Evolutionary conservation across 2,329 filamentous ascomycete genomes (phyloP), one percentile per base, ranked within the genome.

Genomic region (Zarea fungicola): DNA sequence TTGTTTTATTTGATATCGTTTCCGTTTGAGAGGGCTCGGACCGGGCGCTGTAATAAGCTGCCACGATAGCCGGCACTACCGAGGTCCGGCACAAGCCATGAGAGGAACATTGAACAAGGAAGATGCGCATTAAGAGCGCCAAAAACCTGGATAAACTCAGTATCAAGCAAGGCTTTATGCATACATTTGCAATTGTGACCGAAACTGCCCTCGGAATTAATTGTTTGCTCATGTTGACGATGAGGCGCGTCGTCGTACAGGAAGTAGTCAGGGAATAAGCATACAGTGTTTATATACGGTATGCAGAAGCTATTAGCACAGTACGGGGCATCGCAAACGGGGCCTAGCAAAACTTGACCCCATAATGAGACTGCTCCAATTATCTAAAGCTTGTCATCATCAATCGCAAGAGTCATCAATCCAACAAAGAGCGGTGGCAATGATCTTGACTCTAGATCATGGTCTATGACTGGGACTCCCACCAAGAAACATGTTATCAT

Each of bases 401-500:
- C 36, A 32, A 29, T 18, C n/a, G 34, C 19, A 22, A 14, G 14
- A 44, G 31, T 35, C 10, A 31, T 32, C 35, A 23, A 21, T 29
- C 34, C 11, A 29, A n/a, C 28, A n/a, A 35, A 14, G 25, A 26
- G 21, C 35, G 29, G 37, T 42, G 45, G 45, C 36, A 28, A 48
- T 48, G 45, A 22, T 37, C 41, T 41, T 39, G 31, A 32, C 19
- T 29, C 43, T 48, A 50, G 52, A 66, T 40, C 55, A 75, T 74
- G 73, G 70, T 68, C 18, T 75, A 74, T 60, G 62, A 72, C 51
- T 76, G 73, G 72, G 68, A 70, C n/a, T 55, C 57, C 13, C 64
- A 75, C 55, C 65, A 64, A 58, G 63, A 71, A 46, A 66, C 60
- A 58, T 71, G 69, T 58, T 65, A 65, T 34, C 78, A 80, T 56